Conservation (phyloP, 2,329 filamentous ascomycete species). For the Leptographium flavum region DNA sequence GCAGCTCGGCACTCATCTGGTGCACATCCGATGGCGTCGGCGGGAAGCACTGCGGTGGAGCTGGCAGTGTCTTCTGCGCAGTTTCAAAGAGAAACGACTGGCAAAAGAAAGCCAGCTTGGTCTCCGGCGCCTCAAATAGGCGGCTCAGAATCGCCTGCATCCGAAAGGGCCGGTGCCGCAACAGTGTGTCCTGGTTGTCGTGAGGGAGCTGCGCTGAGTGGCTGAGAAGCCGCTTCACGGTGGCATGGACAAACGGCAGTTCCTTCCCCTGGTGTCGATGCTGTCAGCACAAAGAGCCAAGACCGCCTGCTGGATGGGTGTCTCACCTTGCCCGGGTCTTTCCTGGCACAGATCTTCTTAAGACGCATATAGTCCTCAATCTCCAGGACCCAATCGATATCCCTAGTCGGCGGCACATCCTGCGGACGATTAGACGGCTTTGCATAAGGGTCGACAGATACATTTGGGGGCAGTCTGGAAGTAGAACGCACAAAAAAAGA, state of each 20-base stretch:
- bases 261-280: too few species aligned
- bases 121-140: conserved; percentile 30
- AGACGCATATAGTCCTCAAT: conserved; percentile 30
- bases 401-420: conserved; percentile 22
- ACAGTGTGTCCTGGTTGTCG: conserved; percentile 12
- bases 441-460: too few species aligned
- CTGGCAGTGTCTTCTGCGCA: neutral
- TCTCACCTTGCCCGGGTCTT: conserved; percentile 24
- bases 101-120: conserved; percentile 46
- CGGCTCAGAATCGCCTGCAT: conserved; percentile 29
- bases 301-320: too few species aligned
- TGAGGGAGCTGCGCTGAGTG: conserved; percentile 23
- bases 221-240: conserved; percentile 30
- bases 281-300: too few species aligned
- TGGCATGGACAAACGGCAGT: conserved; percentile 31
- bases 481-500: conserved; percentile 7
- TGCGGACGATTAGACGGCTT: conserved; percentile 8
- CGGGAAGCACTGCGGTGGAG: conserved; percentile 7
- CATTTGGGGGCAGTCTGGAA: neutral
- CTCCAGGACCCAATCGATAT: conserved; percentile 19
- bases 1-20: conserved; percentile 56
- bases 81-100: conserved; percentile 47
- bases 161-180: conserved; percentile 27
- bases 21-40: conserved; percentile 26
- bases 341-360: conserved; percentile 24